These are phyloP conservation scores for Sclerotinia borealis DNA, from an alignment of 2,329 filamentous ascomycete species.

Conservation along the genomic window DNA sequence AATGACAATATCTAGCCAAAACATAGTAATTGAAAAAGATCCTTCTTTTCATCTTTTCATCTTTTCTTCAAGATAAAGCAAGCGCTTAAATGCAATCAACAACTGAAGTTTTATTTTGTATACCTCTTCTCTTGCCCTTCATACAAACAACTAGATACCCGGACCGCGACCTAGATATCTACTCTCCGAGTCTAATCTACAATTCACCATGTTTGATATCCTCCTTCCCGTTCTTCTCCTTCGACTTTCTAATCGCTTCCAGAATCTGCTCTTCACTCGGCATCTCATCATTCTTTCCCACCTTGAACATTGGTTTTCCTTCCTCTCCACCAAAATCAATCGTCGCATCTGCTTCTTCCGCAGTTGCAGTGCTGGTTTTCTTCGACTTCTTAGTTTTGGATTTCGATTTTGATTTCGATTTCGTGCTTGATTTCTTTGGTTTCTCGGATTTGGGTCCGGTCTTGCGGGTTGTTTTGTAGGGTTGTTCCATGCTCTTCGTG, in stretches of 20 bases:
- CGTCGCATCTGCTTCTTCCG: slow-evolving; percentile 34
- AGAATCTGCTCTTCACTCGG: slow-evolving; percentile 45
- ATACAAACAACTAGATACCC: too few relatives aligned
- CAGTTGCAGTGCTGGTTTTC: slow-evolving; percentile 28
- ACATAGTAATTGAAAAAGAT: too few relatives aligned
- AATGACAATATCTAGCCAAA: too few relatives aligned
- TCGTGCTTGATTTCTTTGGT: slow-evolving; percentile 14
- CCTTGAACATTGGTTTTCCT: slow-evolving; percentile 33
- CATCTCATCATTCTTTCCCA: slow-evolving; percentile 39
- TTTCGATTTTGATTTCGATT: slow-evolving; percentile 21
- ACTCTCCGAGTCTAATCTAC: slow-evolving; percentile 15
- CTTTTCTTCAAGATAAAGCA: too few relatives aligned
- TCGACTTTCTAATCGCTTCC: slow-evolving; percentile 45
- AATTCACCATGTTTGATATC: slow-evolving; percentile 20
- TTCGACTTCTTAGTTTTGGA: slow-evolving; percentile 35
- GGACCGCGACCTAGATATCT: too few relatives aligned
- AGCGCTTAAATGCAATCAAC: too few relatives aligned
- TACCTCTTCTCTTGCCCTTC: too few relatives aligned
- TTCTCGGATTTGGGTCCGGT: slow-evolving; percentile 33
- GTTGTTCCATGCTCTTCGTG: slow-evolving; percentile 58
- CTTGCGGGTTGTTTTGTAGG: slow-evolving; percentile 30
- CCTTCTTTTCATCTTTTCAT: too few relatives aligned
- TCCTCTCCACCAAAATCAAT: slow-evolving; percentile 37
- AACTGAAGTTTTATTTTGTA: too few relatives aligned
- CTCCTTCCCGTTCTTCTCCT: slow-evolving; percentile 10